Percentiles rank a stretch among this genome's conserved stretches.
These are phyloP conservation scores for Didymellaceae sp. DNA, from an alignment of 2,329 filamentous ascomycete genomes.

Conservation along the genomic window DNA sequence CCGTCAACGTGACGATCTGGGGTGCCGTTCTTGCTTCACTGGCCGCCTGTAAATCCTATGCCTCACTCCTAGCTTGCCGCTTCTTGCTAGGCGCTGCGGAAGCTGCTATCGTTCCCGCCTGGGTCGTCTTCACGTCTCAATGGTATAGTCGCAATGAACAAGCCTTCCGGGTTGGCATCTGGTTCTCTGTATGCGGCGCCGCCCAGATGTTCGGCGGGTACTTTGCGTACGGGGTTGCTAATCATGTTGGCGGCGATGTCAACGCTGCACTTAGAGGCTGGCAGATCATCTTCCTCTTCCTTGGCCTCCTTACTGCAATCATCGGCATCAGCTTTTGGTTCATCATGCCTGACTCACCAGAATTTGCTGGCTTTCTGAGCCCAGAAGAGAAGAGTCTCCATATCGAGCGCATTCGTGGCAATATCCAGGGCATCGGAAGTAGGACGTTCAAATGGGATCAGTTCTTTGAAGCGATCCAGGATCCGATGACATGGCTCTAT, in stretches of 20 bases:
- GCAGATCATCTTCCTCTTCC: constrained; percentile 51
- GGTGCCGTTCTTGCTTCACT: constrained; percentile 26
- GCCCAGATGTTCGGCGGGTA: constrained; percentile 39
- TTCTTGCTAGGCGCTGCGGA: constrained; percentile 34
- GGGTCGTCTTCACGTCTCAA: constrained; percentile 29
- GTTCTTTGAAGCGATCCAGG: constrained; percentile 43
- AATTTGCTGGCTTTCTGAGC: constrained; percentile 33
- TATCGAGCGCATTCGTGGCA: constrained; percentile 45
- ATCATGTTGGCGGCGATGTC: constrained; percentile 54
- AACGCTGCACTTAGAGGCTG: constrained; percentile 48
- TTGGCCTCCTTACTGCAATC: constrained; percentile 50
- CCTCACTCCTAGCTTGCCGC: constrained; percentile 25
- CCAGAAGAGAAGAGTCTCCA: constrained; percentile 40
- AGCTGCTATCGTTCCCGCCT: constrained; percentile 26
- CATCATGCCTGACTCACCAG: constrained; percentile 47
- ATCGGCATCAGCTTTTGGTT: constrained; percentile 51
- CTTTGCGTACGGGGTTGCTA: constrained; percentile 50
- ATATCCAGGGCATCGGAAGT: constrained; percentile 47
- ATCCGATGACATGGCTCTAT: constrained; percentile 48
- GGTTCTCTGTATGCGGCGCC: constrained; percentile 33
- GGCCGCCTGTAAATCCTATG: constrained; percentile 30
- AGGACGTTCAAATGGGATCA: constrained; percentile 46
- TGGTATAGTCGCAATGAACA: constrained; percentile 23
- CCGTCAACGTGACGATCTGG: constrained; percentile 28
- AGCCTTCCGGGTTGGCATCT: constrained; percentile 31